Conservation (phyloP, 148 eudicot species). For the Vaccinium corymbosum region DNA sequence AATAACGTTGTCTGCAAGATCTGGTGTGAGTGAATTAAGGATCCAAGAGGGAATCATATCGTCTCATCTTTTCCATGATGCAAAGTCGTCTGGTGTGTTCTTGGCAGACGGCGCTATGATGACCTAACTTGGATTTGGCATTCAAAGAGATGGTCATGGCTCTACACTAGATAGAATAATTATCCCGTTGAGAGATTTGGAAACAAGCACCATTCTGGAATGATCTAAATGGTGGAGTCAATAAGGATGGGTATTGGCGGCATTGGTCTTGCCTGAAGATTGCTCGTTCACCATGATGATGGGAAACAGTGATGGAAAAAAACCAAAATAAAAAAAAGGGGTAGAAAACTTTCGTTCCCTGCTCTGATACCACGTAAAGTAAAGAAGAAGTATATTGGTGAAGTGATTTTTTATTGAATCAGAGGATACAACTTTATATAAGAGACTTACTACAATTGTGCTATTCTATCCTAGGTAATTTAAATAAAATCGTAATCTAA, state of each 20-base stretch:
- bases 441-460: too few relatives aligned
- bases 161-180: not conserved
- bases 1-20: not conserved
- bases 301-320: too few relatives aligned
- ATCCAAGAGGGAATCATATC: not conserved
- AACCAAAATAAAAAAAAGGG: too few relatives aligned
- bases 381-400: too few relatives aligned
- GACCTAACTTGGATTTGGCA: not conserved
- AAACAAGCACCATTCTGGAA: not conserved
- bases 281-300: not conserved
- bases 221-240: not conserved
- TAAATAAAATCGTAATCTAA: too few relatives aligned
- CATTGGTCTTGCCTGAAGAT: not conserved
- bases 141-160: not conserved
- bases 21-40: not conserved
- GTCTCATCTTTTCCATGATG: not conserved
- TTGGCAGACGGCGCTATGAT: not conserved
- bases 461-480: too few relatives aligned
- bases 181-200: not conserved
- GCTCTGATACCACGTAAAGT: not conserved
- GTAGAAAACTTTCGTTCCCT: not conserved
- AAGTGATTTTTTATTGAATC: too few relatives aligned
- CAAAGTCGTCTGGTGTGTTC: not conserved
- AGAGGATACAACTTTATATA: too few relatives aligned
- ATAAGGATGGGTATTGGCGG: not conserved